Evolutionary conservation across 257 asterid genomes (phyloP), one percentile per base, ranked within the genome.

Genomic region (Ilex asprella): DNA sequence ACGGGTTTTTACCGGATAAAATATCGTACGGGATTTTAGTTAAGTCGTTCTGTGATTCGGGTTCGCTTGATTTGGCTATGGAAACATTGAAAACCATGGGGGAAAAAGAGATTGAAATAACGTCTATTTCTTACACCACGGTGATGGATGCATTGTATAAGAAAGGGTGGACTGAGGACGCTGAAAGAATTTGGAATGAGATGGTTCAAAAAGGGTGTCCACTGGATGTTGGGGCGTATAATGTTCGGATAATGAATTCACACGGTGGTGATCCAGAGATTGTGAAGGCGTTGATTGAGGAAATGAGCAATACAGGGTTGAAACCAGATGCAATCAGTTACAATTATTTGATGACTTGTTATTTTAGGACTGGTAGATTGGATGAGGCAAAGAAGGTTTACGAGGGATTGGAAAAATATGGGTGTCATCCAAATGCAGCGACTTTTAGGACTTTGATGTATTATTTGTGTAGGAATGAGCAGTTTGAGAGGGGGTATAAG

Each of bases 301-400:
- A 91, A 65, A 83, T 91, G 92, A 62, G 59, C 39, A 67, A 57
- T 58, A 64, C 61, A 0, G 95, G 84, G 63, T 59, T 91, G 41
- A 71, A 75, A 62, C 97, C 93, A 0, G 95, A 91, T 56, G 59
- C 73, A 0, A 76, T 83, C 55, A 86, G 74, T 59, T 85, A 70
- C 55, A 86, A 83, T 76, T 91, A 84, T 74, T 75, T 91, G 87
- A 78, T 91, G 70, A 86, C 85, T 58, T 68, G 84, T 74, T 86
- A 88, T 66, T 79, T 80, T 63, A 50, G 31, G 59, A 86, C 76
- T 55, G 82, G 79, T 32, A 81, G 70, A 90, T 73, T 86, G 72
- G 87, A 86, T 66, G 93, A 86, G 63, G 98, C 95, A 4, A 63
- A 71, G 49, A 67, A 79, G 87, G 91, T 83, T 10, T 91, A 76